Percentiles rank a stretch among this genome's conserved stretches.
Evolutionary conservation across 768 basidiomycete species (phyloP).

Genomic region (Macrolepiota albuminosa): DNA sequence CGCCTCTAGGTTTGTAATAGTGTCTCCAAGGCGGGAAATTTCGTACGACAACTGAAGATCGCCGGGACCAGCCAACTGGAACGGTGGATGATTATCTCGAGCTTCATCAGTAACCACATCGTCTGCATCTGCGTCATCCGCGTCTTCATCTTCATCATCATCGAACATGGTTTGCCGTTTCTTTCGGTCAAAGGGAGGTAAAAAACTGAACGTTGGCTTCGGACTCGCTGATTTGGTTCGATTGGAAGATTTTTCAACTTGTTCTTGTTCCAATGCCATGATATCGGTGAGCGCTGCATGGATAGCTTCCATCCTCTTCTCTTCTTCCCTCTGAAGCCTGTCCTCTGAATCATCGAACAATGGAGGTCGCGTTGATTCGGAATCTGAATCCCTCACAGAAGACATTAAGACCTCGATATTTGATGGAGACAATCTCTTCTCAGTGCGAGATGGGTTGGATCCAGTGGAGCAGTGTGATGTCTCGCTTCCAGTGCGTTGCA

Average conservation of each 20-base stretch:
- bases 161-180: conserved; percentile 29
- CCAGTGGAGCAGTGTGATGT: conserved; percentile 32
- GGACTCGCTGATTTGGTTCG: not conserved
- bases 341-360: conserved; percentile 82
- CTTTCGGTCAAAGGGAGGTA: conserved; percentile 4
- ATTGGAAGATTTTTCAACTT: conserved; percentile 14
- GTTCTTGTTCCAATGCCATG: conserved; percentile 75
- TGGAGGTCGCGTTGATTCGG: conserved; percentile 60
- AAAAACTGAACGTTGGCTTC: conserved; percentile 3
- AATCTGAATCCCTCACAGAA: conserved; percentile 45
- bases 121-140: conserved; percentile 41
- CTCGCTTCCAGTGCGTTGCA: conserved; percentile 37
- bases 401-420: conserved; percentile 86
- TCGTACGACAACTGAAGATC: conserved; percentile 87
- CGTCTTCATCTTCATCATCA: conserved; percentile 41
- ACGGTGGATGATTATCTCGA: conserved; percentile 44
- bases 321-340: conserved; percentile 62
- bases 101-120: conserved; percentile 38
- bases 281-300: conserved; percentile 95
- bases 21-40: conserved; percentile 72
- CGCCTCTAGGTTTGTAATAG: conserved; percentile 68
- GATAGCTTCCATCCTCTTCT: conserved; percentile 90
- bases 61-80: conserved; percentile 80
- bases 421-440: conserved; percentile 31
- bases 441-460: conserved; percentile 18